phyloP scores from a whole-genome alignment of 108 stramenopile species.

The Pelagomonas calceolata region DNA sequence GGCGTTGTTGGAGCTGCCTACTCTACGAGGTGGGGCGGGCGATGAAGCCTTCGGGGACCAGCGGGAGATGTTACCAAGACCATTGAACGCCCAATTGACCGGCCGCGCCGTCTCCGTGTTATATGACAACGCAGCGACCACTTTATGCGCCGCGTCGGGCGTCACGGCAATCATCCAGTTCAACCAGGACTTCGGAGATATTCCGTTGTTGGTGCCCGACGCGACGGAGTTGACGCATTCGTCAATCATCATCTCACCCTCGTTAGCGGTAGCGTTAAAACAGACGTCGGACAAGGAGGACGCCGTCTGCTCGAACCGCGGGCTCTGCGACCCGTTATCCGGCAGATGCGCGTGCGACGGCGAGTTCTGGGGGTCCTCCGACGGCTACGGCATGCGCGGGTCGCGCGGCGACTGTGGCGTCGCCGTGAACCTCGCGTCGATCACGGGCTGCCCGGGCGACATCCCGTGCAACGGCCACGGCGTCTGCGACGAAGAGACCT shows the following conservation, averaged over 20 bases:
- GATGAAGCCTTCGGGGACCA: background rate
- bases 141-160: slow-evolving; percentile 30
- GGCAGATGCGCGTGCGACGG: slow-evolving; percentile 41
- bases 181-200: slow-evolving; percentile 50
- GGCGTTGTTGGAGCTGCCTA: slow-evolving; percentile 41
- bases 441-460: slow-evolving; percentile 26
- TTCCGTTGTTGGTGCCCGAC: slow-evolving; percentile 41
- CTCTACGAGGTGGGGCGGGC: slow-evolving; percentile 12
- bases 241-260: slow-evolving; percentile 19
- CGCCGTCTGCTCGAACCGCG: slow-evolving; percentile 46
- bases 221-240: slow-evolving; percentile 31
- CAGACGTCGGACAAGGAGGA: slow-evolving; percentile 57
- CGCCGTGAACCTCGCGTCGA: slow-evolving; percentile 8
- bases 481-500: slow-evolving; percentile 37
- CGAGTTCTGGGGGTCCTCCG: slow-evolving; percentile 40
- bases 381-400: slow-evolving; percentile 51
- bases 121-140: slow-evolving; percentile 5
- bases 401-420: slow-evolving; percentile 53
- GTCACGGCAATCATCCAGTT: slow-evolving; percentile 45
- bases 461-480: slow-evolving; percentile 47
- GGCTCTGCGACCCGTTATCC: slow-evolving; percentile 34
- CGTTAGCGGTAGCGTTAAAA: slow-evolving; percentile 29
- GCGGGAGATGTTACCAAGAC: background rate
- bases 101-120: slow-evolving; percentile 26
- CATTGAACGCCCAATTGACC: slow-evolving; percentile 3